Evolutionary conservation across 306 rosid genomes (phyloP).

Genomic region (Cicer bijugum): DNA sequence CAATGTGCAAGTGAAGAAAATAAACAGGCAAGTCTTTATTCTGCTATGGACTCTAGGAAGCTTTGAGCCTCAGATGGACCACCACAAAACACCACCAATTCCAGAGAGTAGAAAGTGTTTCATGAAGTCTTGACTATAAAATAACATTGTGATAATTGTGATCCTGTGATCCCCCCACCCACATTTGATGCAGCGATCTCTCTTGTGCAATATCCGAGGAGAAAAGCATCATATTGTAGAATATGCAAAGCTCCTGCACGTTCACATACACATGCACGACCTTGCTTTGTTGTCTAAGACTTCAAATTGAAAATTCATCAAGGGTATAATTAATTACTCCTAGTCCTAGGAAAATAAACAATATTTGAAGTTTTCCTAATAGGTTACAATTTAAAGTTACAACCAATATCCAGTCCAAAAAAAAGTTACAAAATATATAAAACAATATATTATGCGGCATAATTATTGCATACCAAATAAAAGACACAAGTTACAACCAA

Average conservation of each 20-base stretch:
- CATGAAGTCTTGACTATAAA: too few species aligned
- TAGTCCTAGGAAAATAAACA: neutral
- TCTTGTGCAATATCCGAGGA: neutral
- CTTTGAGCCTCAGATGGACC: neutral
- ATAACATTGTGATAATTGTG: too few species aligned
- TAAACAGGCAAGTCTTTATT: neutral
- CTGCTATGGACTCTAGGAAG: neutral
- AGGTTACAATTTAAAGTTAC: neutral
- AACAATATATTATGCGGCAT: neutral
- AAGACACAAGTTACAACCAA: slow-evolving; percentile 1
- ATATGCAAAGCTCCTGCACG: neutral
- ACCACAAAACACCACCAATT: neutral
- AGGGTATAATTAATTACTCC: neutral
- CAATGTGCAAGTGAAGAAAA: neutral
- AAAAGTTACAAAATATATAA: neutral
- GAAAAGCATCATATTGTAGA: neutral
- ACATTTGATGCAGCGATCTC: slow-evolving; percentile 28
- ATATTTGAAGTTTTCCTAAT: neutral
- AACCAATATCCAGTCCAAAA: neutral
- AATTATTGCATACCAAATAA: slow-evolving; percentile 14
- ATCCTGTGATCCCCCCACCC: too few species aligned
- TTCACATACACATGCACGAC: neutral
- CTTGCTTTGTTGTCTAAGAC: neutral
- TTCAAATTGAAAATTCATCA: slow-evolving; percentile 21
- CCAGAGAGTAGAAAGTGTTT: too few species aligned